Evolutionary conservation across 2,329 filamentous ascomycete species (phyloP), one percentile per base, ranked within the genome.

Genomic region (Trichoderma polysporum): DNA sequence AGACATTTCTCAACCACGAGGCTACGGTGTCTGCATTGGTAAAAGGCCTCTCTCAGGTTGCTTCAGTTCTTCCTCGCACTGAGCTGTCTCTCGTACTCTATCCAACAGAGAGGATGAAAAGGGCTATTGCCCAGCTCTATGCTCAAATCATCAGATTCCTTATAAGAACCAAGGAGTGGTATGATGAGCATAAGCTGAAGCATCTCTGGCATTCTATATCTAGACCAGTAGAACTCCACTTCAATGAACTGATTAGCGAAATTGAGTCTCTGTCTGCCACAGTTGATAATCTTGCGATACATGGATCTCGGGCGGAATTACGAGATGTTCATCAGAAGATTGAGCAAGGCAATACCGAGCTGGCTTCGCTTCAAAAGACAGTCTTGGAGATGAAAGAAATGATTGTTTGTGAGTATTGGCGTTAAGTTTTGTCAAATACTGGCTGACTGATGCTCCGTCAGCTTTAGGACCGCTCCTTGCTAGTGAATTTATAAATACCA

Each of bases 181-280:
- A 53, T 31, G 50, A 53, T 12, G 50, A 53, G 19, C 6, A 53
- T 10, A 29, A 31, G 50, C 13, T 25, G 25, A 53, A 53, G 25
- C 50, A 53, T n/a, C 25, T 53, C 17, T 53, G 50, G 50, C 50
- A 53, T 53, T 53, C 50, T 31, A 53, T 53, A 53, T 53, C 50
- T 3, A 53, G 50, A 19, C 50, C 50, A 15, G 50, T 53, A 17
- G 50, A 53, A 17, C 50, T 53, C 25, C 50, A 25, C 27, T 53
- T 53, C 50, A 31, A 6, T 15, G 50, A 25, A 53, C 15, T 53
- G 22, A 53, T 53, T 10, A 31, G 50, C 7, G 50, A 53, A 7
- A 53, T 53, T 17, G 50, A 53, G 31, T 29, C 50, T 31, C 50
- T 53, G 50, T 53, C 50, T 27, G 31, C 50, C 6, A 31, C 50